Base-by-base conservation (phyloP, 495 filamentous ascomycete genomes). In the Penicillium canariense region DNA sequence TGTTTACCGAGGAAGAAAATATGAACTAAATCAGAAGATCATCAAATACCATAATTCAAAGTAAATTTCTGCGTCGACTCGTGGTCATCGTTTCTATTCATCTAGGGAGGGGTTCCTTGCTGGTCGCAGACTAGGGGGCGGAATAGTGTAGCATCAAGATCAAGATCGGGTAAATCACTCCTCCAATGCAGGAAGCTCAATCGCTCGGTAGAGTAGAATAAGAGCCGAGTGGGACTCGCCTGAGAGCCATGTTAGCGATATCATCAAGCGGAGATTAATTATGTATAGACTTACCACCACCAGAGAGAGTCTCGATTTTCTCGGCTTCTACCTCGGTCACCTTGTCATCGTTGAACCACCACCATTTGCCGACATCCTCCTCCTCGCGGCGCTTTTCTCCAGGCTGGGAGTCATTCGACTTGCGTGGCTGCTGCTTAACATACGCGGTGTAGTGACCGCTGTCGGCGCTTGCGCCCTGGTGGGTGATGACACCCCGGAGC, bases 281-380 rank as follows among this genome's bases (percentile, higher is more conserved):
- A 18, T n/a, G 9, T 46, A 31, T 38, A 17, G 31, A 74, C 84
- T 71, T 72, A 85, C 94, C 94, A 65, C 94, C 94, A 56, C 94
- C 94, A 48, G 90, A 81, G 55, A 98, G 79, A 5, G 87, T 85
- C 64, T 93, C 87, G 59, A 98, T 95, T 76, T 94, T 96, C 60
- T 96, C 91, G 8, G 82, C 73, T 3, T 92, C 86, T 25, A 98
- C 94, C 72, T 97, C 95, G 34, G 87, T 83, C 10, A 98, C 95
- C 70, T 93, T 96, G 64, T 98, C 95, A 62, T 98, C 94, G 67
- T 98, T 96, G 80, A 98, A 98, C 91, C 94, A 97, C 91, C 94
- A 98, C 94, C 94, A 98, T 59, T 93, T 96, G 50, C 86, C 91
- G 58, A 96, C 92, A 50, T 92, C 87, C 58, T 96, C 91, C 51